Evolutionary conservation across 139 green algal genomes (phyloP), one percentile per base, ranked within the genome.

Genomic region (Tetraselmis striata): DNA sequence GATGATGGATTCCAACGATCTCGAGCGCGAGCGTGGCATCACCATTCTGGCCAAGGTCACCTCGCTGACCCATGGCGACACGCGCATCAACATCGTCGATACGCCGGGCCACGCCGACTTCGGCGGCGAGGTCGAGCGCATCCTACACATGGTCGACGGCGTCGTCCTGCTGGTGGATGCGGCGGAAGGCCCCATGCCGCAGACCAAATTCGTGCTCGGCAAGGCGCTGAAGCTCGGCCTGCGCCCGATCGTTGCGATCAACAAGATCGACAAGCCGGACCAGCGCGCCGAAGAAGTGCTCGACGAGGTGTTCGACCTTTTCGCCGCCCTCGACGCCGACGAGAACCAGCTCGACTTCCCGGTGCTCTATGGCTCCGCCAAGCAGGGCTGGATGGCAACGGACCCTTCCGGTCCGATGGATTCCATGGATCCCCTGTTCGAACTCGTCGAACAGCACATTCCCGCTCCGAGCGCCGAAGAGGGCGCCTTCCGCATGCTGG

Each of bases 21-120:
- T 98, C 45, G n/a, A n/a, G n/a, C n/a, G n/a, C n/a, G n/a, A n/a
- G n/a, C n/a, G n/a, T n/a, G n/a, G n/a, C n/a, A n/a, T 98, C 88
- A 98, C 95, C 29, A 98, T 98, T 77, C 76, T 90, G 22, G 89
- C 90, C 28, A 98, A 98, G 88, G 91, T 91, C 86, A 93, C 89
- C 26, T 91, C 79, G 25, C 88, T 92, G 79, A 80, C 1, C 31
- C n/a, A n/a, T n/a, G n/a, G n/a, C n/a, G n/a, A n/a, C n/a, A n/a
- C n/a, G n/a, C 83, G 85, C 1, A 85, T 98, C 27, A 98, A 98
- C 76, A 88, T 90, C 1, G 91, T 98, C n/a, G 95, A 98, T 85
- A 98, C 95, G 2, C 95, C 95, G 0, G 93, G 95, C 1, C 95
- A 98, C 83, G 95, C 95, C 0, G 95, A 98, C 86, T 98, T 98